These are phyloP conservation scores for Letharia columbiana DNA, from an alignment of 495 filamentous ascomycete species.

Conservation along the genomic window DNA sequence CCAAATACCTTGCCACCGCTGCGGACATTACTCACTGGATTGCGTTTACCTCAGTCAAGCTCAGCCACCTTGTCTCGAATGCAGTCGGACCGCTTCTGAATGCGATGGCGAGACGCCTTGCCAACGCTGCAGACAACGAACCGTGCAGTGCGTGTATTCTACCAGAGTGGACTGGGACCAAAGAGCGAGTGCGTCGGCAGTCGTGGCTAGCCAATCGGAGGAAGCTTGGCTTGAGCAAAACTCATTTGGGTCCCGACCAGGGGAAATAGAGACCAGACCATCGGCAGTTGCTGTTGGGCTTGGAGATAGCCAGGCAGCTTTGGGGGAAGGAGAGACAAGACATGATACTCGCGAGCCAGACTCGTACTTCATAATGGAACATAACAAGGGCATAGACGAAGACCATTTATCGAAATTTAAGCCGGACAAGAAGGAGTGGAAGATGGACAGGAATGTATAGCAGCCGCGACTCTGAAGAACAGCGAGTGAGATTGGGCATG, in stretches of 20 bases:
- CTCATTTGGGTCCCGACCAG: neutral
- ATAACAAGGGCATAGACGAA: conserved; percentile 5
- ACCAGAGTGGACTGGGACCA: neutral
- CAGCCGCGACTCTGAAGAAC: neutral
- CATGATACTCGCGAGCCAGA: conserved; percentile 3
- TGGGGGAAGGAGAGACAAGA: neutral
- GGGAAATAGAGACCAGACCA: neutral
- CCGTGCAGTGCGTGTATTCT: neutral
- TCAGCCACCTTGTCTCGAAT: neutral
- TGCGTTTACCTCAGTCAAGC: neutral
- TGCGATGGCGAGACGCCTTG: conserved; percentile 4
- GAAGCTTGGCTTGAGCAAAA: neutral
- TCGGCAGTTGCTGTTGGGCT: neutral
- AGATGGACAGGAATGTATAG: neutral
- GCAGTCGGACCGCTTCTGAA: neutral
- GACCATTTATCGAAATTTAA: conserved; percentile 2
- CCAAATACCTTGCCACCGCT: neutral
- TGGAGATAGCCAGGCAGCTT: neutral
- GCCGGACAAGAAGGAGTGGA: conserved; percentile 4
- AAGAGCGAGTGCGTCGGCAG: neutral
- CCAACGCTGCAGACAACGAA: neutral
- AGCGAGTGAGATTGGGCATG: neutral
- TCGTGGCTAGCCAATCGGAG: neutral
- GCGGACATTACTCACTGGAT: neutral
- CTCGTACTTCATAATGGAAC: conserved; percentile 4